phyloP scores from a whole-genome alignment of 352 stramenopile genomes.

The Stephanocyclus meneghinianus region DNA sequence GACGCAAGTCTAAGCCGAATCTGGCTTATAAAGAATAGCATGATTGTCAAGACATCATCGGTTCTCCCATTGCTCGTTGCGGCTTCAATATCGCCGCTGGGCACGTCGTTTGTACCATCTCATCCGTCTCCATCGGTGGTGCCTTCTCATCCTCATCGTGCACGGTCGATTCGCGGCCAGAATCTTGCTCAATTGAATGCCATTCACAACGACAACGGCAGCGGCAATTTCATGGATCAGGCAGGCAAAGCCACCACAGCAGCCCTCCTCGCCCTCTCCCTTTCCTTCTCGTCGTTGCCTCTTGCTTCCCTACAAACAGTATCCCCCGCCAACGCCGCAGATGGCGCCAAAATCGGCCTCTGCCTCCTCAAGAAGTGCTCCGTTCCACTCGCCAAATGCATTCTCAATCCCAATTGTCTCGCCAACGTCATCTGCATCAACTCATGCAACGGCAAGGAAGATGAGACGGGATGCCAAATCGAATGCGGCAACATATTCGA shows the following conservation, averaged over 20 bases:
- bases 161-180: no score
- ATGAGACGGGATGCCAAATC: constrained; percentile 86
- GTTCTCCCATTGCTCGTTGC: neutral
- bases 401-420: constrained; percentile 85
- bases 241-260: constrained; percentile 15
- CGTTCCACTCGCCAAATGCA: constrained; percentile 80
- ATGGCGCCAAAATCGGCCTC: constrained; percentile 66
- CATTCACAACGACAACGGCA: neutral
- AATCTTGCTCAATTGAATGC: constrained; percentile 1
- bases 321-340: constrained; percentile 52
- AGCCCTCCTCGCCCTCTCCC: constrained; percentile 41
- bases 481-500: constrained; percentile 87
- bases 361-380: constrained; percentile 81
- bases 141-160: no score
- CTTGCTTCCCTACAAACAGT: constrained; percentile 20
- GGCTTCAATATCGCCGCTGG: neutral
- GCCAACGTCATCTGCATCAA: constrained; percentile 88
- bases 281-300: constrained; percentile 45
- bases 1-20: no score
- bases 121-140: neutral
- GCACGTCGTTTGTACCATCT: constrained; percentile 7
- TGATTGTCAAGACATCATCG: neutral
- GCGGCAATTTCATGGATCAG: constrained; percentile 4
- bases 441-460: constrained; percentile 79
- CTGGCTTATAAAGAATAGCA: neutral